A percentile compares a stretch with the other conserved stretches of the same genome.
phyloP scores from a whole-genome alignment of 2,329 filamentous ascomycete species.

The Dothiorella sarmentorum region DNA sequence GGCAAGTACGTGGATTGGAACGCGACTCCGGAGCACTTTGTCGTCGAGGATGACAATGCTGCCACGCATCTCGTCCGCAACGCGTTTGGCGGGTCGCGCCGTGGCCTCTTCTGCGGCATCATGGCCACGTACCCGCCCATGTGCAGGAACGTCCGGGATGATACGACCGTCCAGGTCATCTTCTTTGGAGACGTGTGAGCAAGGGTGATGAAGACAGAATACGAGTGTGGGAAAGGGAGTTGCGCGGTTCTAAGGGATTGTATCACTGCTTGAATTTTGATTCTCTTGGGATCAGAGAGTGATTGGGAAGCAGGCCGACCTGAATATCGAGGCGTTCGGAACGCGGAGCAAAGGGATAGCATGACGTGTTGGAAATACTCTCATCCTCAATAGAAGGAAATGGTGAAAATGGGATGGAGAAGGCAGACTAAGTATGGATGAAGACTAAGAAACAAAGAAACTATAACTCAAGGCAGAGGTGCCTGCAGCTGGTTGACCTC shows the following conservation, averaged over 20 bases:
- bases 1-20: conserved; percentile 34
- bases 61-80: conserved; percentile 53
- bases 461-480: background rate
- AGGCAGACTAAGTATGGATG: background rate
- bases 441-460: background rate
- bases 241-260: too few species aligned
- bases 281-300: too few species aligned
- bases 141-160: conserved; percentile 45
- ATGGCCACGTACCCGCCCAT: conserved; percentile 34
- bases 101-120: conserved; percentile 39
- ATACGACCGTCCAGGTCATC: conserved; percentile 52
- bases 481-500: background rate
- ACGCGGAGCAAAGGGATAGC: too few species aligned
- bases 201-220: background rate
- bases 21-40: conserved; percentile 43
- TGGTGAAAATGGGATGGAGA: background rate
- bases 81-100: conserved; percentile 49
- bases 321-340: too few species aligned
- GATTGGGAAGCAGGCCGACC: too few species aligned
- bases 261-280: too few species aligned
- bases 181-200: conserved; percentile 46
- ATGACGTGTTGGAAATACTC: too few species aligned
- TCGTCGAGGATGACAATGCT: conserved; percentile 51
- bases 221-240: background rate
- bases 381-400: too few species aligned